Evolutionary conservation across 768 basidiomycete genomes (phyloP), one percentile per base, ranked within the genome.

Genomic region (Mycena kentingensis): DNA sequence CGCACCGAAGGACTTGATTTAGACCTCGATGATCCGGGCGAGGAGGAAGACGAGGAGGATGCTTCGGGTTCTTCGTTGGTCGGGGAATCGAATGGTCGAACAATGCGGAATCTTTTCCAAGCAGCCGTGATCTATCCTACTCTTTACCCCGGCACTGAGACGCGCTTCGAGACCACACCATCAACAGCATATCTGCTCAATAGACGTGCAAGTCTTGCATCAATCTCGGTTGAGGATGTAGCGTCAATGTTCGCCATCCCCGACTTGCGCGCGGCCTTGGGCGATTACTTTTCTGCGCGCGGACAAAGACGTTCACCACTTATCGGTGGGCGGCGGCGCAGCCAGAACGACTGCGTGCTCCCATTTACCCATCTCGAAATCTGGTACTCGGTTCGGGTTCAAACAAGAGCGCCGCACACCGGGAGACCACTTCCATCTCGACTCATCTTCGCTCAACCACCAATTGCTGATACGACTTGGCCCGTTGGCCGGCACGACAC

Each of bases 221-320:
- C 46, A 18, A 60, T 66, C 25, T 28, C 56, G 3, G 46, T 72
- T 21, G 48, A 65, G 18, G 46, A 61, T 19, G 61, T 56, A 8
- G 58, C 65, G 5, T 13, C 41, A 8, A 43, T 49, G 22, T 71
- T 60, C 49, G n/a, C 46, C 15, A 44, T 73, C 18, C 60, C 57
- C 5, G 66, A 70, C 51, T 64, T 72, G 13, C 57, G 49, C 12
- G 32, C 62, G 1, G 66, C 67, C 6, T 55, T 72, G 8, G 51
- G 54, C 5, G 51, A 65, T 45, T 69, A 63, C 45, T 38, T 63
- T 24, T 35, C 35, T 22, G 21, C 43, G 13, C 15, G 4, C 12
- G 11, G 3, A 18, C 21, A 28, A 16, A 13, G 37, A 53, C 19
- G 28, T 26, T 6, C 24, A 18, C 29, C 16, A n/a, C n/a, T n/a